Base-by-base conservation (phyloP, 768 basidiomycete genomes). In the Lyophyllum atratum region DNA sequence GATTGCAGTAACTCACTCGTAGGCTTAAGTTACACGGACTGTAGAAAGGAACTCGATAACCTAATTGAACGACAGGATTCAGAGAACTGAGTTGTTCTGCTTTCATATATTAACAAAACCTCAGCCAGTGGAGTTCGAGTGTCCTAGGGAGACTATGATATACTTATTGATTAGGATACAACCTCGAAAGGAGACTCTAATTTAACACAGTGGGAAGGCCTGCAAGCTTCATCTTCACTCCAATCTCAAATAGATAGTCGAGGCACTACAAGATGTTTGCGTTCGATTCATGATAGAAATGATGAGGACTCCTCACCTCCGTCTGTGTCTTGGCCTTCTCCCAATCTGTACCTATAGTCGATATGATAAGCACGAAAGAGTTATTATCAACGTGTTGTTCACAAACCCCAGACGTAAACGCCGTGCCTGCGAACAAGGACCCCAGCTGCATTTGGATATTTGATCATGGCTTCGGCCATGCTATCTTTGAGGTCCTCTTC, bases 171-270 rank as follows among this genome's bases (percentile, higher is more conserved):
- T 26, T 29, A 9, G 21, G 50, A 21, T 2, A 6, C 29, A 44
- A 44, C 31, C 25, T 29, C 34, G 25, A 5, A 37, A 37, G 17
- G 14, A 52, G 34, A 29, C 34, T 31, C 25, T 60, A 65, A 54
- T 73, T 72, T 42, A 78, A 62, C 10, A 76, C 75, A 1, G 85
- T 84, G 6, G 78, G 79, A 9, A 89, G 63, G 1, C 84, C 84
- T 0, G 85, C 85, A 37, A 83, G 70, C 66, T 83, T 87, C 89
- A 91, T 90, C 73, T 89, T 90, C 52, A 93, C 90, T 11, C 83
- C 88, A 49, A 95, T 86, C 68, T 95, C 93, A 63, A 95, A 93
- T 17, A 95, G 79, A 72, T 95, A 95, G 68, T 95, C 93, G 28
- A 95, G 80, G 69, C 93, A 95, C 87, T 91, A 62, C 15, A 58